Conservation (phyloP, 2,329 filamentous ascomycete genomes). For the Penicillium brasilianum region DNA sequence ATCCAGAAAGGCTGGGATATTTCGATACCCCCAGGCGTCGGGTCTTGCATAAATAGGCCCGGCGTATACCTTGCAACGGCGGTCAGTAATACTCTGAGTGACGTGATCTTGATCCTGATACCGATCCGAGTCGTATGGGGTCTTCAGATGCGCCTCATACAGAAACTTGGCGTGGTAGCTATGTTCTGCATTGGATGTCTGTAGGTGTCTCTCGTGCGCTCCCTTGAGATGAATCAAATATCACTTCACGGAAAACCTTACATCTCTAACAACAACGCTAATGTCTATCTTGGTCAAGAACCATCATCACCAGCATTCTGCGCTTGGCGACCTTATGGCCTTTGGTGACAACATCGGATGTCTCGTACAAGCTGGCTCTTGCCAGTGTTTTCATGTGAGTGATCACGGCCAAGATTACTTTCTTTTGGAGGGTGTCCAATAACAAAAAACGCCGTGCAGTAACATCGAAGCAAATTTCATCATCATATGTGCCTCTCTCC, state of each 20-base stretch:
- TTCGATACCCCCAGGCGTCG: conserved; percentile 18
- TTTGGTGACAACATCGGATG: conserved; percentile 25
- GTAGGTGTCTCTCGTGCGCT: conserved; percentile 13
- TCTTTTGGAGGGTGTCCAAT: neutral
- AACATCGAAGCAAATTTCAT: conserved; percentile 9
- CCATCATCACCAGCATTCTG: conserved; percentile 30
- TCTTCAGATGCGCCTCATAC: conserved; percentile 19
- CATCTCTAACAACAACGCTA: neutral
- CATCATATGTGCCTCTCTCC: conserved; percentile 2
- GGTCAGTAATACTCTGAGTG: conserved; percentile 31
- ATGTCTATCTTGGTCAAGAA: conserved; percentile 12
- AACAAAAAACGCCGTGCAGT: neutral
- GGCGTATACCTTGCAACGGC: conserved; percentile 30
- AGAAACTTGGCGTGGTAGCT: conserved; percentile 25
- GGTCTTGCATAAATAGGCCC: conserved; percentile 24
- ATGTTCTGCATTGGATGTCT: conserved; percentile 29
- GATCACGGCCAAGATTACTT: neutral
- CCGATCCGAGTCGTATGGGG: conserved; percentile 23
- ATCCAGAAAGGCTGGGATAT: conserved; percentile 29
- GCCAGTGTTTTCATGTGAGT: conserved; percentile 22
- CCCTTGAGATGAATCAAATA: neutral
- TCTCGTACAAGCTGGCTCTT: conserved; percentile 24
- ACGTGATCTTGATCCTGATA: conserved; percentile 30
- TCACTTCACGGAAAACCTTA: neutral
- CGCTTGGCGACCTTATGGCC: conserved; percentile 32